Conservation (phyloP, 2,329 filamentous ascomycete genomes). For the Nemania serpens region DNA sequence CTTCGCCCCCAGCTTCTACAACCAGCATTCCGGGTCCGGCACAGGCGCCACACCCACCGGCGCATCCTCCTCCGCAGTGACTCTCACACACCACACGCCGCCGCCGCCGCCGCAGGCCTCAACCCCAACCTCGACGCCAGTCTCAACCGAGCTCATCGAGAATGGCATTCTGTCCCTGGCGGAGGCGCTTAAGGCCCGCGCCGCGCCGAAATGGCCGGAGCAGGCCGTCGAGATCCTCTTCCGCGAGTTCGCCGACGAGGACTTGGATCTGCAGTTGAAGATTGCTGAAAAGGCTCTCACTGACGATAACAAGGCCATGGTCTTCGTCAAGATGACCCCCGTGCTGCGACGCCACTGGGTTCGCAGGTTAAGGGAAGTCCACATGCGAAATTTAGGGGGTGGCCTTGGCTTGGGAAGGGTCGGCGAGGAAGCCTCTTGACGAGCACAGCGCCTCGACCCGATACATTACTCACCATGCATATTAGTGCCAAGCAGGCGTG, state of each 20-base stretch:
- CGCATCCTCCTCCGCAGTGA: slow-evolving; percentile 13
- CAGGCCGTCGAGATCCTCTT: slow-evolving; percentile 64
- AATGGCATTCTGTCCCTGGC: slow-evolving; percentile 46
- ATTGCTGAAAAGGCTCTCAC: slow-evolving; percentile 62
- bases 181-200: slow-evolving; percentile 48
- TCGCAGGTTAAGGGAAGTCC: slow-evolving; percentile 54
- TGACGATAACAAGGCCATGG: slow-evolving; percentile 64
- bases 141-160: slow-evolving; percentile 39
- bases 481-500: not conserved
- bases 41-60: slow-evolving; percentile 19
- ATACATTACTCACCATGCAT: not conserved
- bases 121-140: not conserved
- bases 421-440: slow-evolving; percentile 34
- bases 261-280: slow-evolving; percentile 62
- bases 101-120: slow-evolving; percentile 18
- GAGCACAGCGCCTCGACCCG: not conserved
- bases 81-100: slow-evolving; percentile 28
- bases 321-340: slow-evolving; percentile 65
- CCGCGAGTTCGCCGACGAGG: slow-evolving; percentile 60
- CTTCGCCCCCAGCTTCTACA: slow-evolving; percentile 41
- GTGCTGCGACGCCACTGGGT: slow-evolving; percentile 61
- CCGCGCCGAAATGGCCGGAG: slow-evolving; percentile 57
- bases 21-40: slow-evolving; percentile 36
- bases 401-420: slow-evolving; percentile 41
- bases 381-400: slow-evolving; percentile 43